phyloP scores from a whole-genome alignment of 345 rosid genomes.

The Erucastrum elatum region DNA sequence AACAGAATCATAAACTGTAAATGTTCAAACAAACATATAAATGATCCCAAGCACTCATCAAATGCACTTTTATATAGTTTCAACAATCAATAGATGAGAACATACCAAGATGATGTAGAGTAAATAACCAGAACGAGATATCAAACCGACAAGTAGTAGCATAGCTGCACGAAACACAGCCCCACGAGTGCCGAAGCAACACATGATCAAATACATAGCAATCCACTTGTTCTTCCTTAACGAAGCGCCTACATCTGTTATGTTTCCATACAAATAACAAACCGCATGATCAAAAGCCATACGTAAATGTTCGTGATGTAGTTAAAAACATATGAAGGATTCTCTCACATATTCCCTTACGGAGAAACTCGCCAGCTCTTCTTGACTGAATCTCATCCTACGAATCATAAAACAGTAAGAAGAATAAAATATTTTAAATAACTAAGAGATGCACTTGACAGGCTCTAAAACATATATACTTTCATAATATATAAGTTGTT shows the following conservation, averaged over 20 bases:
- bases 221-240: not conserved
- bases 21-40: not conserved
- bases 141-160: not conserved
- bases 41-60: not conserved
- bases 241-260: not conserved
- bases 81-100: not conserved
- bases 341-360: not conserved
- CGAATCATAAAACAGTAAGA: not conserved
- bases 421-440: not conserved
- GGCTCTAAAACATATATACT: not conserved
- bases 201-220: not conserved
- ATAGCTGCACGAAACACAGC: not conserved
- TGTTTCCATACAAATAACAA: not conserved
- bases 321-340: not conserved
- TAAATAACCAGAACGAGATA: not conserved
- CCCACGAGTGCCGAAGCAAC: not conserved
- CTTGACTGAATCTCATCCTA: not conserved
- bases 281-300: not conserved
- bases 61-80: not conserved
- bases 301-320: not conserved
- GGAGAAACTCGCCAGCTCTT: not conserved
- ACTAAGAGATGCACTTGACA: not conserved
- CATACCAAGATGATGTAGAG: not conserved
- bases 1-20: not conserved
- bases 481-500: not conserved